Percentiles rank a stretch among this genome's conserved stretches.
Evolutionary conservation across 345 rosid genomes (phyloP).

Genomic region (Lepidium didymum): DNA sequence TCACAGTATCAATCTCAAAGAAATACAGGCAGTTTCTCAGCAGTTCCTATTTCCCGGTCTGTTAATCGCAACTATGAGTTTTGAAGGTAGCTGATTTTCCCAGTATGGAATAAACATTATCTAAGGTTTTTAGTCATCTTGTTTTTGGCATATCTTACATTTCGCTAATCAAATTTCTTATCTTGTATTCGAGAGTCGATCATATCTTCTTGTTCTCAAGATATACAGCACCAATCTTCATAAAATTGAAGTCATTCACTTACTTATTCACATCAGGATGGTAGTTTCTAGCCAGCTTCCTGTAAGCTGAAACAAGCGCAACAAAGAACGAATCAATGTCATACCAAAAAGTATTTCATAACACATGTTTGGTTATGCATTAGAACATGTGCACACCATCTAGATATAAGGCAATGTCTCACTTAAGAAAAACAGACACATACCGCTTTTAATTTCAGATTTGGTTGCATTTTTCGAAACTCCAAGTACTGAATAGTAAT

Average conservation of each 20-base stretch:
- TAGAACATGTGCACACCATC: not conserved
- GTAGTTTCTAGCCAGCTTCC: conserved; percentile 91
- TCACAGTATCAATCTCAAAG: not conserved
- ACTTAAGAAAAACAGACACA: not conserved
- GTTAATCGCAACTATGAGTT: not conserved
- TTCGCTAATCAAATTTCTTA: not conserved
- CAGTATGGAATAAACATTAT: not conserved
- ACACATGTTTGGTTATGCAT: not conserved
- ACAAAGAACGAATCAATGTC: not conserved
- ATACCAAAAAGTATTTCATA: not conserved
- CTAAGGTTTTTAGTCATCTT: not conserved
- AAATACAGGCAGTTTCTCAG: not conserved
- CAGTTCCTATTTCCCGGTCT: not conserved
- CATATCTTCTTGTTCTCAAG: not conserved
- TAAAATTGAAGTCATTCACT: conserved; percentile 20
- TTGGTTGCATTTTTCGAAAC: conserved; percentile 88
- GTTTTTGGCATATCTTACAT: not conserved
- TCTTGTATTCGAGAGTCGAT: not conserved
- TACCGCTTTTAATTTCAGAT: conserved; percentile 92
- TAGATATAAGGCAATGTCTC: not conserved
- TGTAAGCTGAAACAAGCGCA: conserved; percentile 56
- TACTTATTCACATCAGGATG: conserved; percentile 99
- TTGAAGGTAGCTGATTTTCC: not conserved
- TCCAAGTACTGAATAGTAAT: conserved; percentile 83
- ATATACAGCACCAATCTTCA: not conserved